These are phyloP conservation scores for Yarrowia sp. DNA, from an alignment of 805 yeast species.

Conservation along the genomic window DNA sequence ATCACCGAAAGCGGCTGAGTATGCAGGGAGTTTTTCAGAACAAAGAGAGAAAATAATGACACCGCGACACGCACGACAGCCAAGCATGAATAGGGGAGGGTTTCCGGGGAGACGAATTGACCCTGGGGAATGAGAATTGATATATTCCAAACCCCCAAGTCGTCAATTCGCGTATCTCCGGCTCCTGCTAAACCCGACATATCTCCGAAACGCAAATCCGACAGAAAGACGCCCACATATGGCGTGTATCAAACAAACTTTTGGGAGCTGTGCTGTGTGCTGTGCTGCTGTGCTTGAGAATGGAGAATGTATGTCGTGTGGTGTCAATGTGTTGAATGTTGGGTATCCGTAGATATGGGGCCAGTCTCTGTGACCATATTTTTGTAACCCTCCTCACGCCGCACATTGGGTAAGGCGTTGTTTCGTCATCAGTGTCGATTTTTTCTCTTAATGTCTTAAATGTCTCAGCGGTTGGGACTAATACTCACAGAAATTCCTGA, in stretches of 20 bases:
- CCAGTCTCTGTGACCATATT: no score
- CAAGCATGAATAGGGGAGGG: no score
- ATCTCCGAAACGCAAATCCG: slow-evolving; percentile 17
- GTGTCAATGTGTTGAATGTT: not conserved
- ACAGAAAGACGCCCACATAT: slow-evolving; percentile 4
- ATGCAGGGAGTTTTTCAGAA: slow-evolving; percentile 9
- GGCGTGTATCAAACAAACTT: slow-evolving; percentile 20
- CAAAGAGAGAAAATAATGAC: not conserved
- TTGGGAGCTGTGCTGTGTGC: not conserved
- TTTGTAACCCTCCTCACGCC: no score
- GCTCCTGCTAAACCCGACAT: slow-evolving; percentile 9
- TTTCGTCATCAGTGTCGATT: not conserved
- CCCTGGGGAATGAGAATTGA: no score
- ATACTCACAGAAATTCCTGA: slow-evolving; percentile 40
- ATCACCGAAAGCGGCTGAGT: slow-evolving; percentile 28
- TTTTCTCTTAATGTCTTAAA: not conserved
- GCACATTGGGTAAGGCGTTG: no score
- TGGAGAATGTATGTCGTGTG: not conserved
- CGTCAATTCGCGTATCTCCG: not conserved
- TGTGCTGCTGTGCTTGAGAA: not conserved
- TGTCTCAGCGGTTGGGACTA: slow-evolving; percentile 34
- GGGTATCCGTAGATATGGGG: no score
- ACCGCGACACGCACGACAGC: no score
- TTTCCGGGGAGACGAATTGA: no score
- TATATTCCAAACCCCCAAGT: no score